A percentile compares a stretch with the other conserved stretches of the same genome.
These are phyloP conservation scores for Epithele typhae DNA, from an alignment of 768 basidiomycete species.

Conservation along the genomic window DNA sequence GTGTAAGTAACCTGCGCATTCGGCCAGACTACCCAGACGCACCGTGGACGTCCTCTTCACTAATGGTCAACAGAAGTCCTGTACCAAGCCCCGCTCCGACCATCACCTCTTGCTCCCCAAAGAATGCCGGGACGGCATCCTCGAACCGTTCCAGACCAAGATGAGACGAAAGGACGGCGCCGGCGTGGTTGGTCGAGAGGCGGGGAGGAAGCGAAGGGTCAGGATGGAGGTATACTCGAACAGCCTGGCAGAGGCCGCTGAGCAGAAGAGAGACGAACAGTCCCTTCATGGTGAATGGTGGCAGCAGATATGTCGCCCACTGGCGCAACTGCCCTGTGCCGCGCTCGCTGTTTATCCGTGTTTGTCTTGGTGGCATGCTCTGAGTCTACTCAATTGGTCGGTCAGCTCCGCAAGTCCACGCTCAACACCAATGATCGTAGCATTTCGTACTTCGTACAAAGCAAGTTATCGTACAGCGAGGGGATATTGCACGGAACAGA, in stretches of 20 bases:
- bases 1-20: not conserved
- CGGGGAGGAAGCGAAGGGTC: slow-evolving; percentile 31
- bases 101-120: slow-evolving; percentile 33
- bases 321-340: slow-evolving; percentile 1
- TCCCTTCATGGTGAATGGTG: slow-evolving; percentile 15
- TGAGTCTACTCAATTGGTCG: not conserved
- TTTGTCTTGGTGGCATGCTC: slow-evolving; percentile 12
- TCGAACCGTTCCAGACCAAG: slow-evolving; percentile 70
- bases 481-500: too few relatives aligned
- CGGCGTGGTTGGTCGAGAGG: slow-evolving; percentile 51
- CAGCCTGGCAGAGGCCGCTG: slow-evolving; percentile 40
- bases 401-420: not conserved
- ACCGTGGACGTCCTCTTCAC: slow-evolving; percentile 56
- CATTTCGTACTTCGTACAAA: too few relatives aligned
- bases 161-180: slow-evolving; percentile 59
- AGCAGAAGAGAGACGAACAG: slow-evolving; percentile 25
- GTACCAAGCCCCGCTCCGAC: slow-evolving; percentile 52
- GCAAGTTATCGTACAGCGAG: too few relatives aligned
- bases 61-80: slow-evolving; percentile 51
- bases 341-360: slow-evolving; percentile 5
- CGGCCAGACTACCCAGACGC: slow-evolving; percentile 14
- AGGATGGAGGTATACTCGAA: slow-evolving; percentile 60
- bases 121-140: slow-evolving; percentile 14
- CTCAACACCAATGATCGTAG: not conserved
- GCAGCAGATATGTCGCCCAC: slow-evolving; percentile 1